phyloP scores from a whole-genome alignment of 495 filamentous ascomycete genomes.

The Daldinia vernicosa region DNA sequence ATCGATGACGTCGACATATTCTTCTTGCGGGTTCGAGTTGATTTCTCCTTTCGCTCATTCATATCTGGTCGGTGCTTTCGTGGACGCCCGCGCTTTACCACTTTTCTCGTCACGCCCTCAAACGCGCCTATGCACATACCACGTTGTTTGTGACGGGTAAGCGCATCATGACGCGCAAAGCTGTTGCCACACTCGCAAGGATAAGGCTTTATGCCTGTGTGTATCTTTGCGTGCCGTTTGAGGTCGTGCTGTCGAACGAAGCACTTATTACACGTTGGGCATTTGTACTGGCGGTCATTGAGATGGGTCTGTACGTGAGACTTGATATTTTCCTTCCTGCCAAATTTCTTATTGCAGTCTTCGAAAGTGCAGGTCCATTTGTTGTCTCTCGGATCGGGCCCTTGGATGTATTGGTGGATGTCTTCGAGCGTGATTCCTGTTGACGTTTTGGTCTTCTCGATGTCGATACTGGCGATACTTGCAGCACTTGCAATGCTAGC shows the following conservation, averaged over 20 bases:
- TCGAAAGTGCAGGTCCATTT: conserved; percentile 89
- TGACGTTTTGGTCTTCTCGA: conserved; percentile 62
- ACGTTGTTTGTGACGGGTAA: conserved; percentile 91
- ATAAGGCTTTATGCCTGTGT: conserved; percentile 91
- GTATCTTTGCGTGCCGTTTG: conserved; percentile 96
- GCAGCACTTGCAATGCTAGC: conserved; percentile 60
- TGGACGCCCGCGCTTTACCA: conserved; percentile 60
- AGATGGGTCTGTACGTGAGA: conserved; percentile 98
- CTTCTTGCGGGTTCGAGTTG: conserved; percentile 62
- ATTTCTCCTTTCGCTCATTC: conserved; percentile 74
- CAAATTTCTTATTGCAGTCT: conserved; percentile 84
- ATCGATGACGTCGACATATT: conserved; percentile 59
- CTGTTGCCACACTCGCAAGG: conserved; percentile 88
- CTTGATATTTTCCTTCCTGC: conserved; percentile 96
- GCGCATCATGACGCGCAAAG: conserved; percentile 92
- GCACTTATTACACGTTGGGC: conserved; percentile 87
- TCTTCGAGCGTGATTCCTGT: conserved; percentile 89
- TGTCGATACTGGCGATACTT: conserved; percentile 65
- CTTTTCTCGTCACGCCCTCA: conserved; percentile 76
- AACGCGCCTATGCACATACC: conserved; percentile 95
- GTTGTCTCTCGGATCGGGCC: conserved; percentile 74
- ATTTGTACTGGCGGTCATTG: conserved; percentile 91
- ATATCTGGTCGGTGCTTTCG: conserved; percentile 59
- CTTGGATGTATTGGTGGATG: conserved; percentile 83
- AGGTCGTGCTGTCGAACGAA: conserved; percentile 97